Evolutionary conservation across 495 filamentous ascomycete genomes (phyloP).

Genomic region (Hapsidospora chrysogenum): DNA sequence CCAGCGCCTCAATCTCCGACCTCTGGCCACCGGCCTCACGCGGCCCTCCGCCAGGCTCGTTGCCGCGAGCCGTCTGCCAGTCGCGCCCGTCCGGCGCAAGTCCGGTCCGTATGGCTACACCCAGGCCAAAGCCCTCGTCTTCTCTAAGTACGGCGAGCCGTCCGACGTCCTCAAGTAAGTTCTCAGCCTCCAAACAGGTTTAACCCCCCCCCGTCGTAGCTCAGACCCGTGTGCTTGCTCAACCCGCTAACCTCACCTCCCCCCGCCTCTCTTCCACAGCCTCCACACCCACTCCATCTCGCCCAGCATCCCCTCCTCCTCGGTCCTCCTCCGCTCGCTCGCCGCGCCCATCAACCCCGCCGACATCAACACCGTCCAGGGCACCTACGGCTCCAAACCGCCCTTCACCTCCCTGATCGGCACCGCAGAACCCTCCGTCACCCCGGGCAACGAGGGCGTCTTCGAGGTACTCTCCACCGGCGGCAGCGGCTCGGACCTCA

Average conservation of each 20-base stretch:
- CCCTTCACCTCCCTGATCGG: conserved; percentile 54
- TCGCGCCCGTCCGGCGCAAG: conserved; percentile 8
- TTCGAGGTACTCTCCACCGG: conserved; percentile 67
- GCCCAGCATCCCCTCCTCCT: conserved; percentile 55
- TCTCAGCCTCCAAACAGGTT: not conserved
- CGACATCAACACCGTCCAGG: conserved; percentile 88
- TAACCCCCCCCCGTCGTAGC: not conserved
- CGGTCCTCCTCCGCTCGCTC: conserved; percentile 49
- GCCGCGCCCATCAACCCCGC: conserved; percentile 89
- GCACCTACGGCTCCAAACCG: conserved; percentile 82
- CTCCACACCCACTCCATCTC: conserved; percentile 74
- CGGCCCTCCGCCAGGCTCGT: too few relatives aligned
- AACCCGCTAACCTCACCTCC: not conserved
- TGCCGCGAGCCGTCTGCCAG: not conserved
- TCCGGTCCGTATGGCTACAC: conserved; percentile 76
- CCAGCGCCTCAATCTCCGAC: too few relatives aligned
- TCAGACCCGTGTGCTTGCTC: not conserved
- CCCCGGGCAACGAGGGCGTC: conserved; percentile 73
- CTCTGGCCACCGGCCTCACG: too few relatives aligned
- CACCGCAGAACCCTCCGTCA: conserved; percentile 43
- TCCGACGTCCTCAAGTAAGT: conserved; percentile 57
- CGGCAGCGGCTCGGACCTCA: conserved; percentile 29
- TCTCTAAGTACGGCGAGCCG: conserved; percentile 73
- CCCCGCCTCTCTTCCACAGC: conserved; percentile 17
- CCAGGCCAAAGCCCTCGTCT: conserved; percentile 85